These are phyloP conservation scores for Colletotrichum chrysophilum DNA, from an alignment of 2,329 filamentous ascomycete genomes.

Conservation along the genomic window DNA sequence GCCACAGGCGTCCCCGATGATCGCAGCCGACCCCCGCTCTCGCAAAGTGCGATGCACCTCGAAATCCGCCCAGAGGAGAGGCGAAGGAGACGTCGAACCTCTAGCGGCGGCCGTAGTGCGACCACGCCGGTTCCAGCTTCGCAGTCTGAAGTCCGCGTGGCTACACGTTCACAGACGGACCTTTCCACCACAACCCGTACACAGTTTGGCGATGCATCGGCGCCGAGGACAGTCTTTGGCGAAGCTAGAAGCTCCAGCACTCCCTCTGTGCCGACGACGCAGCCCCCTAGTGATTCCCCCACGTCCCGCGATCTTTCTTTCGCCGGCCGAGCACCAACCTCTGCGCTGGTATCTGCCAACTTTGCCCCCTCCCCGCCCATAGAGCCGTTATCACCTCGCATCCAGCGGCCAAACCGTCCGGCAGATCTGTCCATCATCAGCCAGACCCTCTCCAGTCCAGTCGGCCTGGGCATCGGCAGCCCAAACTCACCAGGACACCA, in stretches of 20 bases:
- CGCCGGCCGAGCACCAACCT: slow-evolving; percentile 35
- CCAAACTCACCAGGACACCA: slow-evolving; percentile 41
- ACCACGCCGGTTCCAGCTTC: slow-evolving; percentile 52
- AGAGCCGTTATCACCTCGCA: slow-evolving; percentile 11
- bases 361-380: slow-evolving; percentile 21
- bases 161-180: slow-evolving; percentile 70
- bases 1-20: slow-evolving; percentile 49
- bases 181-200: slow-evolving; percentile 47
- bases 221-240: slow-evolving; percentile 42
- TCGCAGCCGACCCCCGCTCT: slow-evolving; percentile 56
- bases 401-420: slow-evolving; percentile 37
- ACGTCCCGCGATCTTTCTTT: slow-evolving; percentile 38
- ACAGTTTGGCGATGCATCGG: slow-evolving; percentile 40
- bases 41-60: slow-evolving; percentile 49
- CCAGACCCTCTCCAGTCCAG: slow-evolving; percentile 32
- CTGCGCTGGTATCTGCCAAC: slow-evolving; percentile 15
- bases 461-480: slow-evolving; percentile 33
- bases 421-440: slow-evolving; percentile 44
- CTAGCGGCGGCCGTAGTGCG: slow-evolving; percentile 60
- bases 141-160: slow-evolving; percentile 50
- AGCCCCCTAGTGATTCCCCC: slow-evolving; percentile 22
- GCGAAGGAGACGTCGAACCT: slow-evolving; percentile 53
- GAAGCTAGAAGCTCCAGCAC: slow-evolving; percentile 49
- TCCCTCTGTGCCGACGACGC: slow-evolving; percentile 33
- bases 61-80: slow-evolving; percentile 55